Evolutionary conservation across 257 asterid species (phyloP).

Genomic region (Primulina huaijiensis): DNA sequence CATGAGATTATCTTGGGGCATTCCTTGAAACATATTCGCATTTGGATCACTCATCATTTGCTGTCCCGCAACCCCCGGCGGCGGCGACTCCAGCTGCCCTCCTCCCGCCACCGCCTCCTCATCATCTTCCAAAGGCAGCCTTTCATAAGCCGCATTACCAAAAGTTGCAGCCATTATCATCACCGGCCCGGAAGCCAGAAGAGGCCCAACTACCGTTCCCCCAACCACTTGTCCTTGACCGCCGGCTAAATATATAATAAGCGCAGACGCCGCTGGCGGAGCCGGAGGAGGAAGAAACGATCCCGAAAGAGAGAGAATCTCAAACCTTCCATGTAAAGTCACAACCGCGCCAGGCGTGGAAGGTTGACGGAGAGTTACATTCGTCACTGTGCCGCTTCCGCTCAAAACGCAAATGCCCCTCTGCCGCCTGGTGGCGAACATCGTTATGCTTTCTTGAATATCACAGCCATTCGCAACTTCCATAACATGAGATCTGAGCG

Average conservation of each 20-base stretch:
- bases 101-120: slow-evolving; percentile 20
- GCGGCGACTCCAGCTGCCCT: slow-evolving; percentile 43
- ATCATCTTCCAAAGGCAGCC: slow-evolving; percentile 85
- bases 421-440: slow-evolving; percentile 76
- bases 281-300: slow-evolving; percentile 93
- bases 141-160: slow-evolving; percentile 88
- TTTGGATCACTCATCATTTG: slow-evolving; percentile 39
- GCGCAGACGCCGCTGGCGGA: slow-evolving; percentile 73
- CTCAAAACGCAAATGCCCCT: slow-evolving; percentile 78
- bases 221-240: slow-evolving; percentile 97
- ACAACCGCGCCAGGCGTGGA: slow-evolving; percentile 75
- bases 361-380: slow-evolving; percentile 79
- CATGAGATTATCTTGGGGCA: slow-evolving; percentile 50
- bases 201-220: slow-evolving; percentile 83
- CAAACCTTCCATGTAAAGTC: slow-evolving; percentile 76
- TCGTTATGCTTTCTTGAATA: slow-evolving; percentile 67
- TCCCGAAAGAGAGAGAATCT: slow-evolving; percentile 80
- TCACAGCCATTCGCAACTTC: slow-evolving; percentile 78
- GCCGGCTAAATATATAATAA: slow-evolving; percentile 75
- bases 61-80: slow-evolving; percentile 39
- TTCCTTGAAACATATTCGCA: slow-evolving; percentile 43
- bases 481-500: slow-evolving; percentile 83
- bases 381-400: slow-evolving; percentile 78
- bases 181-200: slow-evolving; percentile 81
- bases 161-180: slow-evolving; percentile 93